Evolutionary conservation across 441 rosid species (phyloP).

Genomic region (Populus tomentosa): DNA sequence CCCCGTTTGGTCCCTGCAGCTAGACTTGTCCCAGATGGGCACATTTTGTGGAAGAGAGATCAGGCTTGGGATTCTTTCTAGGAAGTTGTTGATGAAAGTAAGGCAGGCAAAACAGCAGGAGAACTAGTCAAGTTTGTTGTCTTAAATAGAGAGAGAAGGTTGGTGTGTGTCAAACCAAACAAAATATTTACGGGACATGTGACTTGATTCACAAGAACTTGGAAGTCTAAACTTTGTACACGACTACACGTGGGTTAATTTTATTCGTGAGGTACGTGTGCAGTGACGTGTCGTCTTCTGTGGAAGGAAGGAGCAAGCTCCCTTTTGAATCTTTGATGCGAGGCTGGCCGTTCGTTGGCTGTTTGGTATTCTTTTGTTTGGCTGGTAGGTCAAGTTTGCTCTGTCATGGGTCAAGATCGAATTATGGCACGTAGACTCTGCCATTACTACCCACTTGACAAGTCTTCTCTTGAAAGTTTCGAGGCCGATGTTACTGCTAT

Average conservation of each 20-base stretch:
- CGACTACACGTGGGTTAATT: background rate
- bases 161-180: background rate
- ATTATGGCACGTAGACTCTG: background rate
- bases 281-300: background rate
- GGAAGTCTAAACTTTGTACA: background rate
- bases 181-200: background rate
- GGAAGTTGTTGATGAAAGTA: background rate
- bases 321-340: background rate
- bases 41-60: conserved; percentile 29
- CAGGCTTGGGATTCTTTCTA: background rate
- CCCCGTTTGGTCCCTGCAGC: conserved; percentile 10
- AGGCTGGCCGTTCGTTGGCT: background rate
- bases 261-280: background rate
- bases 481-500: background rate
- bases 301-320: background rate
- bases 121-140: background rate
- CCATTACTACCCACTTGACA: too few species aligned
- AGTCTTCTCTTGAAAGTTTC: too few species aligned
- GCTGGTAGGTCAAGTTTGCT: background rate
- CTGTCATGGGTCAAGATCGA: background rate
- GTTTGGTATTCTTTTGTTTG: background rate
- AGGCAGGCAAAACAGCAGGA: background rate
- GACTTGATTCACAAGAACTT: background rate
- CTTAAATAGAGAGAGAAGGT: background rate
- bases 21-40: conserved; percentile 50